Evolutionary conservation across 2,329 filamentous ascomycete species (phyloP).

Genomic region (Aspergillus melleus): DNA sequence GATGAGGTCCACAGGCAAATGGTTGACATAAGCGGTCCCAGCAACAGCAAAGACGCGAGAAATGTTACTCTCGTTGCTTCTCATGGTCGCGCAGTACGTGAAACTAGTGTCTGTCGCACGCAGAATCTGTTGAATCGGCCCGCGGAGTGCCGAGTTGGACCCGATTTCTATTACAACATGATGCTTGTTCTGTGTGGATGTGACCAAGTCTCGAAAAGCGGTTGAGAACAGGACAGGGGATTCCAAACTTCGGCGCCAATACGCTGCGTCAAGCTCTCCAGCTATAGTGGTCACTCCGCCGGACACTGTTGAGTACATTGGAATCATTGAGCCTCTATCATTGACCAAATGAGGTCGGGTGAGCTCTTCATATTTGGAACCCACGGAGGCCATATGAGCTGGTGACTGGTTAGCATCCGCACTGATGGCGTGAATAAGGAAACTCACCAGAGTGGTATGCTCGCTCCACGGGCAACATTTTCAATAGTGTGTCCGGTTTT

Average conservation of each 20-base stretch:
- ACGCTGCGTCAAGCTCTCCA: neutral
- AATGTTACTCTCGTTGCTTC: neutral
- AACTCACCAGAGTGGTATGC: constrained; percentile 7
- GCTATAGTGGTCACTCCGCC: neutral
- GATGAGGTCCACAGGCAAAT: neutral
- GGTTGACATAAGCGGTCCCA: neutral
- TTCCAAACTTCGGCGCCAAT: constrained; percentile 10
- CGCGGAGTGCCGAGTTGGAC: constrained; percentile 7
- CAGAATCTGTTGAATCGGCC: constrained; percentile 6
- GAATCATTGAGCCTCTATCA: neutral
- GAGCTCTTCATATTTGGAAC: neutral
- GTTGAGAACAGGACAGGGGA: constrained; percentile 4
- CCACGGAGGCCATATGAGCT: neutral
- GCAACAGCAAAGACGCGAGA: neutral
- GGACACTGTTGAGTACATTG: neutral
- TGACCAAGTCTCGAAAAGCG: neutral
- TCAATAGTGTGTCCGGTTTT: neutral
- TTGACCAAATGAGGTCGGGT: neutral
- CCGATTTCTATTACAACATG: constrained; percentile 10
- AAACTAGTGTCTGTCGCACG: neutral
- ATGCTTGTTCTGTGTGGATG: neutral
- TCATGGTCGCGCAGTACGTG: constrained; percentile 1
- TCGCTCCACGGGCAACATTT: neutral
- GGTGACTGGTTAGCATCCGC: neutral
- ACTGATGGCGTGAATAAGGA: neutral